Percentiles rank a stretch among this genome's conserved stretches.
These are phyloP conservation scores for Cladosporium halotolerans DNA, from an alignment of 2,329 filamentous ascomycete genomes.

Conservation along the genomic window DNA sequence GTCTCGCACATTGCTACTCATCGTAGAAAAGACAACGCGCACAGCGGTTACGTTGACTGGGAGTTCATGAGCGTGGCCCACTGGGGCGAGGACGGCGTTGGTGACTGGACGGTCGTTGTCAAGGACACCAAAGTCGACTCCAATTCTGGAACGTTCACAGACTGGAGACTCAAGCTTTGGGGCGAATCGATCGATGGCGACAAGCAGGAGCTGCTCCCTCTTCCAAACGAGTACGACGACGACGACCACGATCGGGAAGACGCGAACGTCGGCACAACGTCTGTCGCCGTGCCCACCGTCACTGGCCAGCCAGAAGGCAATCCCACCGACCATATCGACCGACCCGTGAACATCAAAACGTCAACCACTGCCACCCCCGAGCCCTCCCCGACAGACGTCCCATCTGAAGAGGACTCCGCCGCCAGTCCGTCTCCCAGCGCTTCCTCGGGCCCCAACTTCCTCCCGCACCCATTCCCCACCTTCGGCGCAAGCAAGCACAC, in stretches of 20 bases:
- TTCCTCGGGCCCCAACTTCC: constrained; percentile 49
- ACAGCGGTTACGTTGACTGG: constrained; percentile 81
- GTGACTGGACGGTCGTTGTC: constrained; percentile 85
- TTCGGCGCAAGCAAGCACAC: constrained; percentile 84
- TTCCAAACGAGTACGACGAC: constrained; percentile 79
- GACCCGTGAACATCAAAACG: constrained; percentile 56
- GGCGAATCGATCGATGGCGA: constrained; percentile 74
- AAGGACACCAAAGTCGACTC: constrained; percentile 78
- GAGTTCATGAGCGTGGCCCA: constrained; percentile 98
- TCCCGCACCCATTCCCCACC: constrained; percentile 82
- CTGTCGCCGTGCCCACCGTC: constrained; percentile 40
- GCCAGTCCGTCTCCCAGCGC: background rate
- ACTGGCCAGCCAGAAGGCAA: constrained; percentile 40
- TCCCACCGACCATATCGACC: constrained; percentile 42
- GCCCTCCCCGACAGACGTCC: background rate
- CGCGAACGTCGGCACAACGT: constrained; percentile 58
- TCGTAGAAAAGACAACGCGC: constrained; percentile 61
- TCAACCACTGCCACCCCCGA: constrained; percentile 24
- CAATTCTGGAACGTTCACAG: constrained; percentile 69
- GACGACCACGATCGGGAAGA: constrained; percentile 64
- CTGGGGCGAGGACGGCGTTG: constrained; percentile 84
- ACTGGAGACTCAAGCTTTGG: constrained; percentile 94
- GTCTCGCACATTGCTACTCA: constrained; percentile 76
- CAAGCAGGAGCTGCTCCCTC: constrained; percentile 67
- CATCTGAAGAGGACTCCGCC: constrained; percentile 20